Percentiles rank a stretch among this genome's conserved stretches.
phyloP scores from a whole-genome alignment of 306 rosid species.

The Myrica gale region DNA sequence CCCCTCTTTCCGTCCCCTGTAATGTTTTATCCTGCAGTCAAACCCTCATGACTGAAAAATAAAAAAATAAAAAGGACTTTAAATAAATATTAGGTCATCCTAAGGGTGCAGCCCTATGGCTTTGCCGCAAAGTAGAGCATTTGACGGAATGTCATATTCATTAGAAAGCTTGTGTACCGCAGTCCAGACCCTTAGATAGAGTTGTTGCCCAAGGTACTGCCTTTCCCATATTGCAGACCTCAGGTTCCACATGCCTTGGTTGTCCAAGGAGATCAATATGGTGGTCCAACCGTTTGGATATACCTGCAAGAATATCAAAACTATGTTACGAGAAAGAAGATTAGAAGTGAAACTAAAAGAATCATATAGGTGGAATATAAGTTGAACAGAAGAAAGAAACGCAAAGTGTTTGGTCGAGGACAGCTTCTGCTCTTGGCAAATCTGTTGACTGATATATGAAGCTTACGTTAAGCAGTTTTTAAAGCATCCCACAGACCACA shows the following conservation, averaged over 20 bases:
- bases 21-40: slow-evolving; percentile 34
- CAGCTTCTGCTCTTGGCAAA: too few relatives aligned
- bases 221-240: slow-evolving; percentile 95
- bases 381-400: not conserved
- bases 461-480: too few relatives aligned
- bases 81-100: slow-evolving; percentile 9
- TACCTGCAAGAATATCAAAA: slow-evolving; percentile 47
- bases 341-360: slow-evolving; percentile 15
- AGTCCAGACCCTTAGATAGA: slow-evolving; percentile 81
- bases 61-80: not conserved
- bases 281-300: slow-evolving; percentile 89
- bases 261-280: slow-evolving; percentile 82
- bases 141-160: slow-evolving; percentile 76
- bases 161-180: slow-evolving; percentile 59
- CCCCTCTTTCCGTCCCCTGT: not conserved
- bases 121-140: slow-evolving; percentile 79
- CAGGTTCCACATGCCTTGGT: slow-evolving; percentile 97
- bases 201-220: slow-evolving; percentile 89
- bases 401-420: too few relatives aligned
- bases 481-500: too few relatives aligned
- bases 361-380: not conserved
- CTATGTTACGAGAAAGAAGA: not conserved
- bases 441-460: not conserved
- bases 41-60: slow-evolving; percentile 50
- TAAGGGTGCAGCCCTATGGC: slow-evolving; percentile 59